Base-by-base conservation (phyloP, 306 rosid genomes). In the Casuarina equisetifolia region DNA sequence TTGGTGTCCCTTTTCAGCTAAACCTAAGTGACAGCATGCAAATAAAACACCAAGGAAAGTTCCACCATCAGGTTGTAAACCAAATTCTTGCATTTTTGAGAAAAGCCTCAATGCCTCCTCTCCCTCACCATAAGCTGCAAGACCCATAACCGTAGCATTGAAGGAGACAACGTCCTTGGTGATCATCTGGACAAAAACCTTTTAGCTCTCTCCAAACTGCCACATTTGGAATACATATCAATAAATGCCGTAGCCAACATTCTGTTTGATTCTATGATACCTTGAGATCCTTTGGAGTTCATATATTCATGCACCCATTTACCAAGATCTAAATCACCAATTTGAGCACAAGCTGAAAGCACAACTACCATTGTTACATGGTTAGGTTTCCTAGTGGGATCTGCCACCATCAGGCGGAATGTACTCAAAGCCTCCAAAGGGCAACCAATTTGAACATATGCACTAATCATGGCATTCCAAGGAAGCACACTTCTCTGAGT, bases 141-240 rank as follows among this genome's bases (percentile, higher is more conserved):
- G 89, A 75, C 94, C 90, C 92, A 90, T 88, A 74, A 90, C 79
- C 89, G 86, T 88, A 69, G 88, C 88, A 54, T 88, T 90, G 83
- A 88, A 86, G 36, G 87, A 83, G 81, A 90, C 89, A 59, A 75
- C 83, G 80, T 90, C 92, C 88, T 88, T 86, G 69, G 76, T 73
- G 69, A 68, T 51, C 82, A 88, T 73, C 66, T 77, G 78, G 77
- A 86, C 76, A 80, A 90, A 90, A 83, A 90, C 90, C 76, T 80
- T 75, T 86, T 86, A 70, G 90, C 94, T 69, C 51, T 86, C 61
- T 79, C 83, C 79, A 88, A 76, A 68, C 82, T 79, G 42, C 90
- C 95, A 82, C 95, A 83, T 78, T 90, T 90, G 9, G 89, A 86
- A 70, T 86, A 90, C 92, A 90, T 86, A 82, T 90, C 88, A 74